Conservation (phyloP, 2,329 filamentous ascomycete genomes). For the Mycocentrospora acerina region DNA sequence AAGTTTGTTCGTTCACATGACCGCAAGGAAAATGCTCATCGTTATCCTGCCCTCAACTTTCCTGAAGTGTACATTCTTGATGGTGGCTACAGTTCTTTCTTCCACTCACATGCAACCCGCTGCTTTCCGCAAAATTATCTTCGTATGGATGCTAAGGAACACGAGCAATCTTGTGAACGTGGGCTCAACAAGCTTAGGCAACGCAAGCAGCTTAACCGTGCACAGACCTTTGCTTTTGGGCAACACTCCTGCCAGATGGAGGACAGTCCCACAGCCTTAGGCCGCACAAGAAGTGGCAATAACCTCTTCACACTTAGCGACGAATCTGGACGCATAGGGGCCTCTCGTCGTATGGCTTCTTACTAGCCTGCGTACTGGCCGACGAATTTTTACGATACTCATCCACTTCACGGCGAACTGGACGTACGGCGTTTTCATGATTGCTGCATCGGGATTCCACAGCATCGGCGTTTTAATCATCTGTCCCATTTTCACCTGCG, state of each 20-base stretch:
- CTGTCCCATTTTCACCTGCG: constrained; percentile 28
- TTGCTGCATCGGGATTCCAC: constrained; percentile 33
- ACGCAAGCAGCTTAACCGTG: constrained; percentile 79
- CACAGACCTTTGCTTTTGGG: constrained; percentile 94
- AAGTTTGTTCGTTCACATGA: constrained; percentile 89
- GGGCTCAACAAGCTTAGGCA: constrained; percentile 93
- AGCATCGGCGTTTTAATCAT: constrained; percentile 37
- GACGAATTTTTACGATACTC: constrained; percentile 36
- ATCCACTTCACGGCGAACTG: constrained; percentile 36
- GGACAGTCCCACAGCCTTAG: constrained; percentile 59
- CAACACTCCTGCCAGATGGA: constrained; percentile 64
- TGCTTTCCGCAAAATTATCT: constrained; percentile 97
- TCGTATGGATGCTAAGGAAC: constrained; percentile 90
- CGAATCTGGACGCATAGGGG: constrained; percentile 34
- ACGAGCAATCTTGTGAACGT: constrained; percentile 89
- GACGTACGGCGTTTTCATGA: constrained; percentile 41
- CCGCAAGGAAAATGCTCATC: constrained; percentile 78
- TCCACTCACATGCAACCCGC: constrained; percentile 71
- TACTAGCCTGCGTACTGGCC: constrained; percentile 32
- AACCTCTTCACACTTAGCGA: constrained; percentile 33
- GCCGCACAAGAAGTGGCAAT: constrained; percentile 36
- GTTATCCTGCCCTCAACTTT: constrained; percentile 87
- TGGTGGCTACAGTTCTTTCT: constrained; percentile 95
- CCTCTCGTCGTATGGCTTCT: constrained; percentile 41
- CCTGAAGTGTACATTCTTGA: constrained; percentile 97